Evolutionary conservation across 495 filamentous ascomycete genomes (phyloP).

Genomic region (Paragyromitra xinjiangensis): DNA sequence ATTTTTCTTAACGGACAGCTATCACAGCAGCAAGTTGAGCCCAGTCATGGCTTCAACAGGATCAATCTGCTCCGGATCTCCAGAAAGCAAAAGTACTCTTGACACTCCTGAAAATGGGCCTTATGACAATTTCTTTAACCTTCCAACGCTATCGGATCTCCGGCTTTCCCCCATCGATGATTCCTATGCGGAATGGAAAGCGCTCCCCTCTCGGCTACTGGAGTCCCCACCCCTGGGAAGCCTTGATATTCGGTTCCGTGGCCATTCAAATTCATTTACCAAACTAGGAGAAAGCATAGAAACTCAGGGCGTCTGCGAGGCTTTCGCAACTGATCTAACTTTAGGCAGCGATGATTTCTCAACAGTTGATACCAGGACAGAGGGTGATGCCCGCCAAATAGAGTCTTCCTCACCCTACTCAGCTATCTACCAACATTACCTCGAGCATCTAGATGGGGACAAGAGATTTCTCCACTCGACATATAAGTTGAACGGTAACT

Average conservation of each 20-base stretch:
- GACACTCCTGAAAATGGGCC: constrained; percentile 47
- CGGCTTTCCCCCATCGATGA: constrained; percentile 40
- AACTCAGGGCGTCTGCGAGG: neutral
- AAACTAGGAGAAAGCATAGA: neutral
- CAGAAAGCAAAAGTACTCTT: constrained; percentile 51
- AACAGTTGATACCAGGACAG: neutral
- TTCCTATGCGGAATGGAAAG: constrained; percentile 49
- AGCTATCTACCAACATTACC: neutral
- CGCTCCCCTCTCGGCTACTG: constrained; percentile 46
- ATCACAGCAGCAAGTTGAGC: neutral
- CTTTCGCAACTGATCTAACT: constrained; percentile 9
- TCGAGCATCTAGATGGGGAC: neutral
- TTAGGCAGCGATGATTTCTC: constrained; percentile 5
- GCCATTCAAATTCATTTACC: neutral
- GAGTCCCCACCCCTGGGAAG: constrained; percentile 42
- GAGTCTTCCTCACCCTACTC: neutral
- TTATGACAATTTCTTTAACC: constrained; percentile 44
- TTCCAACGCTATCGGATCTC: constrained; percentile 36
- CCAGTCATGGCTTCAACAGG: constrained; percentile 35
- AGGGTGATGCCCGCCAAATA: neutral
- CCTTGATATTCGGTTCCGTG: constrained; percentile 19
- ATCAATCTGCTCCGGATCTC: constrained; percentile 50
- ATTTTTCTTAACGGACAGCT: neutral
- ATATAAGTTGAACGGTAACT: neutral
- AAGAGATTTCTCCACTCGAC: neutral